Evolutionary conservation across 495 filamentous ascomycete genomes (phyloP).

Genomic region (Neurospora sp.): DNA sequence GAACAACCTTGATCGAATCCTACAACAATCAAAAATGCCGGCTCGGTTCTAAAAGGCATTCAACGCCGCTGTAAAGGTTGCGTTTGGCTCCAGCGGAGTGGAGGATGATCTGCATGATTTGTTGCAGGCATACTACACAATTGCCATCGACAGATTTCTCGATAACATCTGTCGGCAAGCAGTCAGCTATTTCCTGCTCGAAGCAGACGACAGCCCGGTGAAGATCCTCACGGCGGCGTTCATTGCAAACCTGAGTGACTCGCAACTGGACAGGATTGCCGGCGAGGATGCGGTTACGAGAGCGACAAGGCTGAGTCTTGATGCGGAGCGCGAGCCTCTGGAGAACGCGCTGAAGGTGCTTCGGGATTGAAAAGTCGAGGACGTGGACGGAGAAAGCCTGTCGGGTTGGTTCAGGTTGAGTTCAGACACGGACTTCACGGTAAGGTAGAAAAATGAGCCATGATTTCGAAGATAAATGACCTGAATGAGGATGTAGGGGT

Average conservation of each 20-base stretch:
- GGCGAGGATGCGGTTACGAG: slow-evolving; percentile 20
- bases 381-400: background rate
- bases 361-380: background rate
- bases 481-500: slow-evolving; percentile 17
- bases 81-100: slow-evolving; percentile 14
- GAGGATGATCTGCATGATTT: slow-evolving; percentile 47
- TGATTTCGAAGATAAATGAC: slow-evolving; percentile 33
- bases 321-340: slow-evolving; percentile 15
- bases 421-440: background rate
- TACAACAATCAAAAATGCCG: background rate
- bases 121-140: slow-evolving; percentile 50
- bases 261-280: slow-evolving; percentile 29
- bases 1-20: background rate
- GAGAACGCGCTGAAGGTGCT: slow-evolving; percentile 17
- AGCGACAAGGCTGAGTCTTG: slow-evolving; percentile 14
- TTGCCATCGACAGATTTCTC: slow-evolving; percentile 45
- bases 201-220: slow-evolving; percentile 20
- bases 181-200: slow-evolving; percentile 24
- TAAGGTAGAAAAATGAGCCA: background rate
- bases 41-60: background rate
- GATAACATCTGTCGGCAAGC: slow-evolving; percentile 39
- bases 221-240: slow-evolving; percentile 16
- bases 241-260: slow-evolving; percentile 16
- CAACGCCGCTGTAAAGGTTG: background rate
- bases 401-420: background rate